These are phyloP conservation scores for Vitis hybrid DNA, from an alignment of 177 flowering plant species.

Conservation along the genomic window DNA sequence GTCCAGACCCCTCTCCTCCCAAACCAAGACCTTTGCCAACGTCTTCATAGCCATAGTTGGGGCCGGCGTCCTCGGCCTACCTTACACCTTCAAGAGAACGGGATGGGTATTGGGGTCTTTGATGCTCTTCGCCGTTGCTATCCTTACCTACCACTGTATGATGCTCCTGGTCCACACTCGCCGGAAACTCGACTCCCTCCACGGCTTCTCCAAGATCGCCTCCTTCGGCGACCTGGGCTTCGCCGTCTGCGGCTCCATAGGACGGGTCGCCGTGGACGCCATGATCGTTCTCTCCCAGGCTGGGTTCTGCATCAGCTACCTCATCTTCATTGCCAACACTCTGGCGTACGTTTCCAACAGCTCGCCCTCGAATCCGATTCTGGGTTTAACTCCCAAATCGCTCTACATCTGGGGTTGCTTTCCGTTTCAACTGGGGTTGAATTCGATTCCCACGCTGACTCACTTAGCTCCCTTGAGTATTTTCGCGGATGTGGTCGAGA, in stretches of 20 bases:
- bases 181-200: constrained; percentile 51
- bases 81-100: constrained; percentile 73
- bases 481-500: constrained; percentile 81
- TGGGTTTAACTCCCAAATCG: constrained; percentile 45
- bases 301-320: constrained; percentile 77
- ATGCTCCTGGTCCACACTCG: constrained; percentile 69
- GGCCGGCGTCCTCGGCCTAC: constrained; percentile 83
- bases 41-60: constrained; percentile 85
- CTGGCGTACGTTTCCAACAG: constrained; percentile 37
- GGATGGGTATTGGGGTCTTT: constrained; percentile 64
- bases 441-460: constrained; percentile 75
- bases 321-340: constrained; percentile 69
- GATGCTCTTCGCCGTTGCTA: constrained; percentile 51
- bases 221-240: constrained; percentile 88
- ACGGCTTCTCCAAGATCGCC: constrained; percentile 42
- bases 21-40: constrained; percentile 77
- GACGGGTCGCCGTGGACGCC: constrained; percentile 57
- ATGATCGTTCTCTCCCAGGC: constrained; percentile 83
- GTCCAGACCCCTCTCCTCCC: constrained; percentile 49
- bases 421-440: constrained; percentile 79
- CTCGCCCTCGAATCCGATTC: constrained; percentile 1
- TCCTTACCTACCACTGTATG: constrained; percentile 70
- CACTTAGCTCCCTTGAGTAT: constrained; percentile 89
- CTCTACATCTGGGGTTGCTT: constrained; percentile 69
- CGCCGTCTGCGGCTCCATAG: constrained; percentile 63